phyloP scores from a whole-genome alignment of 352 stramenopile species.

The Elongisporangium anandrum region DNA sequence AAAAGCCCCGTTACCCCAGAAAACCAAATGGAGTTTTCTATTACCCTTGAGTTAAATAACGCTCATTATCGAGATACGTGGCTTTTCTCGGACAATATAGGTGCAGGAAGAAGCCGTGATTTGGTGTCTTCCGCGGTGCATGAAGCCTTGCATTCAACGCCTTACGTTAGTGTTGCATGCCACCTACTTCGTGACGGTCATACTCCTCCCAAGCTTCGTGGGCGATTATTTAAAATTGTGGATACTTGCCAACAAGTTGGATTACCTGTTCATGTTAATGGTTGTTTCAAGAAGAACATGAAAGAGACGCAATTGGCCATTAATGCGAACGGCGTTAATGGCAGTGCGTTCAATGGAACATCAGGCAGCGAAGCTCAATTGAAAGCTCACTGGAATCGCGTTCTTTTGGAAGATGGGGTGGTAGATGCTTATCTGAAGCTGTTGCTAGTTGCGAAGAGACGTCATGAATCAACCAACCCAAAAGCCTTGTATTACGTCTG shows the following conservation, averaged over 20 bases:
- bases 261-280: slow-evolving; percentile 70
- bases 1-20: slow-evolving; percentile 52
- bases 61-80: slow-evolving; percentile 40
- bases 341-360: slow-evolving; percentile 8
- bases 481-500: slow-evolving; percentile 65
- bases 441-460: slow-evolving; percentile 43
- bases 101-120: slow-evolving; percentile 56
- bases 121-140: slow-evolving; percentile 56
- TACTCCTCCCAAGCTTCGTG: slow-evolving; percentile 28
- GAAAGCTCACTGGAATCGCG: slow-evolving; percentile 64
- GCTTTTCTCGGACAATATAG: slow-evolving; percentile 68
- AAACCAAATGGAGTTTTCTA: slow-evolving; percentile 57
- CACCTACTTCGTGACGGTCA: slow-evolving; percentile 51
- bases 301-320: slow-evolving; percentile 39
- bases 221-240: slow-evolving; percentile 60
- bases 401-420: slow-evolving; percentile 61
- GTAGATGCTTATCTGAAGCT: slow-evolving; percentile 64
- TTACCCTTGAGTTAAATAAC: slow-evolving; percentile 68
- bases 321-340: slow-evolving; percentile 5
- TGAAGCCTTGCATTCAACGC: slow-evolving; percentile 52
- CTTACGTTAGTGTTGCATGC: slow-evolving; percentile 63
- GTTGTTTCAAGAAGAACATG: slow-evolving; percentile 65
- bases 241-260: slow-evolving; percentile 40
- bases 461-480: slow-evolving; percentile 26
- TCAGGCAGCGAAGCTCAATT: slow-evolving; percentile 48